Evolutionary conservation across 441 rosid genomes (phyloP), one percentile per base, ranked within the genome.

Genomic region (Aquilaria agallochum): DNA sequence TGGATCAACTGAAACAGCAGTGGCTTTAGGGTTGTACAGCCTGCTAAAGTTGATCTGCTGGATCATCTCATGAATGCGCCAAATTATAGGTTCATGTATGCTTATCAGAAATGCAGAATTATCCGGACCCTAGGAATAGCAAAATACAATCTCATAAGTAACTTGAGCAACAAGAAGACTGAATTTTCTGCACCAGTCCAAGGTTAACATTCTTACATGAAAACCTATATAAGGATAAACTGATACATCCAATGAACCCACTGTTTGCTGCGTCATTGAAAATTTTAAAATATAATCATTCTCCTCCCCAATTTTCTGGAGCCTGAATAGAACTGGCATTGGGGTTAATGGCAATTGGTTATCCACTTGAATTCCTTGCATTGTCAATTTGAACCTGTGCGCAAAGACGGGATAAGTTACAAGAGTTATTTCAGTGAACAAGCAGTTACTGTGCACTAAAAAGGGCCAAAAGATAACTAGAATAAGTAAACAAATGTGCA

Each of bases 61-160:
- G 68, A 90, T 79, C 99, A 95, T 92, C 88, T 90, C 98, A 74
- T 92, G 95, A 73, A 95, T 87, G 65, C 99, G 97, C 99, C 99
- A 95, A 65, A 95, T 92, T 68, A 95, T 88, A 52, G 98, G 99
- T 71, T 95, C 98, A 57, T 95, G 99, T 71, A 95, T 84, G 78
- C 85, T 95, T 64, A 92, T 80, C 15, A 92, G 64, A 72, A 95
- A 95, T 61, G 98, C 84, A 65, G 85, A 77, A 78, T 75, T 83
- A 47, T 95, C 98, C 59, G 86, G 92, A 58, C 90, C 99, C 97
- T 95, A 71, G 54, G 36, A n/a, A 72, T 75, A 63, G 57, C 31
- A 66, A 59, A 62, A 70, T 42, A 72, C 50, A 59, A 69, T 45
- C 55, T 63, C 14, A 64, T 52, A 52, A 71, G 55, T 52, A 60